Percentiles rank a stretch among this genome's conserved stretches.
Evolutionary conservation across 352 stramenopile species (phyloP).

Genomic region (Phytophthora fragariae): DNA sequence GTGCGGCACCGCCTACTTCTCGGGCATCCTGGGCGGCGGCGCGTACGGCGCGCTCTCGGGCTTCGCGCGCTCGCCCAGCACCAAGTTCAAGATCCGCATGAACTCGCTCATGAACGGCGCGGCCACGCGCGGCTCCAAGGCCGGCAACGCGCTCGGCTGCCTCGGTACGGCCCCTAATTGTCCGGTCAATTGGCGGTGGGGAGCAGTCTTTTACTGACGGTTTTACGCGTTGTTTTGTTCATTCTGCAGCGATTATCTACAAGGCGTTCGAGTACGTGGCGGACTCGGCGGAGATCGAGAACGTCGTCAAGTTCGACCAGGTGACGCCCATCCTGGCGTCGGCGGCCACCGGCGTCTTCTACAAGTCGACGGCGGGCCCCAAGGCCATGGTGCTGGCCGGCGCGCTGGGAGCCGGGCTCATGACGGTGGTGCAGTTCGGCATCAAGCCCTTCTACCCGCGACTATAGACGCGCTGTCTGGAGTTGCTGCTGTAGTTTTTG

Average conservation of each 20-base stretch:
- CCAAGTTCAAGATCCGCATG: constrained; percentile 91
- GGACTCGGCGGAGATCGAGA: constrained; percentile 84
- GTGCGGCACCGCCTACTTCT: constrained; percentile 86
- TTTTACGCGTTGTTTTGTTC: background rate
- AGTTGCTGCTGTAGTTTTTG: constrained; percentile 23
- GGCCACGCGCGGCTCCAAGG: constrained; percentile 82
- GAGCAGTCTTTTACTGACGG: constrained; percentile 5
- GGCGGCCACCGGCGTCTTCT: constrained; percentile 83
- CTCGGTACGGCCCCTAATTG: constrained; percentile 49
- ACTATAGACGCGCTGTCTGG: constrained; percentile 53
- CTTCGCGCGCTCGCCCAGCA: constrained; percentile 75
- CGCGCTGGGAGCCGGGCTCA: constrained; percentile 78
- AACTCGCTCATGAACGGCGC: constrained; percentile 91
- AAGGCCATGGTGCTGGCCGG: constrained; percentile 88
- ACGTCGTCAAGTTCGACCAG: constrained; percentile 85
- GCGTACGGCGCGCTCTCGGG: constrained; percentile 71
- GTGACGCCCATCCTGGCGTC: constrained; percentile 86
- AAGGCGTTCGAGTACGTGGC: constrained; percentile 86
- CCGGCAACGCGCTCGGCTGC: constrained; percentile 84
- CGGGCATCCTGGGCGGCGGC: constrained; percentile 84
- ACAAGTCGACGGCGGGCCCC: constrained; percentile 87
- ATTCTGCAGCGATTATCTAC: constrained; percentile 80
- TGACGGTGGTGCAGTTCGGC: constrained; percentile 88
- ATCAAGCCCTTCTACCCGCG: constrained; percentile 87
- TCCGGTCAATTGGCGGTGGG: background rate